Percentiles rank a stretch among this genome's conserved stretches.
These are phyloP conservation scores for Termitomyces sp. DNA, from an alignment of 768 basidiomycete species.

Conservation along the genomic window DNA sequence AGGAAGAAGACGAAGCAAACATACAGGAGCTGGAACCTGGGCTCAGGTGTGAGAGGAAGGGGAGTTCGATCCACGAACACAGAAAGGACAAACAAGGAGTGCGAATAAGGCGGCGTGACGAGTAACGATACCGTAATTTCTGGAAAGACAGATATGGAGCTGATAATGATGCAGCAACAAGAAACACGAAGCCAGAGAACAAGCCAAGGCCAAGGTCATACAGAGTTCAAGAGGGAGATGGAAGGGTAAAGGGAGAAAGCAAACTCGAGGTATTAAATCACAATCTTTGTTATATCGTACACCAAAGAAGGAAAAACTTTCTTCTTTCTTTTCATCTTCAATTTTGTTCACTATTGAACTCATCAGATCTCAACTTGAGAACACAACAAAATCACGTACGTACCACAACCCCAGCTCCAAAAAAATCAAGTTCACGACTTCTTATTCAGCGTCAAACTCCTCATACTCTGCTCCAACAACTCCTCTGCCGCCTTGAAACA, in stretches of 20 bases:
- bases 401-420: neutral
- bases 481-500: conserved; percentile 28
- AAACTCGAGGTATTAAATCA: conserved; percentile 6
- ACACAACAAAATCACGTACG: neutral
- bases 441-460: conserved; percentile 59
- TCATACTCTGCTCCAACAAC: conserved; percentile 66
- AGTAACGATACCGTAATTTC: neutral
- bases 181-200: neutral
- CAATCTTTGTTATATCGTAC: neutral
- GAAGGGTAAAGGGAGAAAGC: neutral
- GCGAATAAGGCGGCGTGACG: neutral
- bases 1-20: neutral
- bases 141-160: neutral
- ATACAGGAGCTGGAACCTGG: neutral
- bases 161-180: neutral
- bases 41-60: neutral
- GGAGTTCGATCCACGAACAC: conserved; percentile 1
- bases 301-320: neutral
- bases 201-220: neutral
- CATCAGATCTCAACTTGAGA: neutral
- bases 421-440: conserved; percentile 27
- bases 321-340: neutral
- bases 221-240: neutral
- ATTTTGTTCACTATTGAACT: neutral
- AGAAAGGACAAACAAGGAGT: neutral